Conservation (phyloP, 179 eudicot species). For the Patellifolia procumbens region DNA sequence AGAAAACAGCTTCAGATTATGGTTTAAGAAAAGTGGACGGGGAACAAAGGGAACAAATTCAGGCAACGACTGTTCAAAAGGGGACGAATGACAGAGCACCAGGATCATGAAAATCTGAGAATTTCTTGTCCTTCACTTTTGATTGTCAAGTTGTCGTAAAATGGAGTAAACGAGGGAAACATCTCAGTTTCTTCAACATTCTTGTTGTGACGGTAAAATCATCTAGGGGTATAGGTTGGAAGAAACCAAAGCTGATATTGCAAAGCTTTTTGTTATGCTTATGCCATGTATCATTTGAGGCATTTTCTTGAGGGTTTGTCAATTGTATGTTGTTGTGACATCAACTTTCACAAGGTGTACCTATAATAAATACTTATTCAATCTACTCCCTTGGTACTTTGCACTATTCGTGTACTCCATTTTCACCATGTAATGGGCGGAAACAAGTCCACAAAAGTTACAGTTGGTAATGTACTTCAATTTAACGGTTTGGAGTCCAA, state of each 20-base stretch:
- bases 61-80: constrained; percentile 34
- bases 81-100: constrained; percentile 38
- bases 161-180: not conserved
- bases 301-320: not conserved
- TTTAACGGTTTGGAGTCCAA: too few species aligned
- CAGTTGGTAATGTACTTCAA: too few species aligned
- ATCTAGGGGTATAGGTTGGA: not conserved
- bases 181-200: not conserved
- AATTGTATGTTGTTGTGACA: constrained; percentile 3
- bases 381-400: too few species aligned
- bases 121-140: not conserved
- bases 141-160: not conserved
- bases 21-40: constrained; percentile 32
- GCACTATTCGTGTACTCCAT: too few species aligned
- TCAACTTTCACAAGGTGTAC: too few species aligned
- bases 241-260: not conserved
- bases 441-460: too few species aligned
- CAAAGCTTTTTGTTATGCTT: not conserved
- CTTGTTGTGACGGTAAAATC: not conserved
- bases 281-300: constrained; percentile 3
- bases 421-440: too few species aligned
- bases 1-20: constrained; percentile 27
- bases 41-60: constrained; percentile 36
- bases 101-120: constrained; percentile 17
- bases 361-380: too few species aligned